Conservation (phyloP, 2,329 filamentous ascomycete genomes). For the Aspergillus udagawae region DNA sequence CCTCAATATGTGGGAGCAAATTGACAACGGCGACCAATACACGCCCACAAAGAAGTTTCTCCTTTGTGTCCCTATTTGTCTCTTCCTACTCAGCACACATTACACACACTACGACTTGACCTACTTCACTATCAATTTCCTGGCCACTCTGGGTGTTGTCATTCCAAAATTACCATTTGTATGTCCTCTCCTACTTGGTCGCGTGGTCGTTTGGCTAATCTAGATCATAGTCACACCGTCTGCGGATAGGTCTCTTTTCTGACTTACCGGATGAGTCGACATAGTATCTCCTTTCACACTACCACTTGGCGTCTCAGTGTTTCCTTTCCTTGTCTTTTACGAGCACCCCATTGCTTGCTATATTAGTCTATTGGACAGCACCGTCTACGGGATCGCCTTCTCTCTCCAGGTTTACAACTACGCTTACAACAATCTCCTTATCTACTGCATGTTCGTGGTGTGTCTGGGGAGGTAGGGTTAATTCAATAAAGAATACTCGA, state of each 20-base stretch:
- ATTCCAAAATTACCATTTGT: constrained; percentile 96
- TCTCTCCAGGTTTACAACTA: background rate
- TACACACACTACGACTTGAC: constrained; percentile 97
- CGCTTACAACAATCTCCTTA: background rate
- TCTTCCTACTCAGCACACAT: constrained; percentile 96
- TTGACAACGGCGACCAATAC: constrained; percentile 98
- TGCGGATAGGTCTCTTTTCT: constrained; percentile 72
- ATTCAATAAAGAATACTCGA: background rate
- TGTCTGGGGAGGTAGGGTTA: background rate
- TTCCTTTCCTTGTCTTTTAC: constrained; percentile 5
- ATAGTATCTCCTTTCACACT: constrained; percentile 11
- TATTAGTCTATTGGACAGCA: background rate
- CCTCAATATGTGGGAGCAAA: constrained; percentile 99
- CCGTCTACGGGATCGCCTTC: background rate
- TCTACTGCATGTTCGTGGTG: background rate
- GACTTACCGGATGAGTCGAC: constrained; percentile 60
- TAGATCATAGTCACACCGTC: constrained; percentile 65
- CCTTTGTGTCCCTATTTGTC: constrained; percentile 84
- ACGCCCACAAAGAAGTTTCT: constrained; percentile 98
- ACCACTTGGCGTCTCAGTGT: constrained; percentile 5
- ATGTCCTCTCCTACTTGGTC: constrained; percentile 41
- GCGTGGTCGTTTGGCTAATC: constrained; percentile 23
- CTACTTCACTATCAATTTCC: constrained; percentile 95
- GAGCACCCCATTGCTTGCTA: background rate
- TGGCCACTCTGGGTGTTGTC: constrained; percentile 86